These are phyloP conservation scores for Lotmaria passim DNA, from an alignment of 208 protist species.

Conservation along the genomic window DNA sequence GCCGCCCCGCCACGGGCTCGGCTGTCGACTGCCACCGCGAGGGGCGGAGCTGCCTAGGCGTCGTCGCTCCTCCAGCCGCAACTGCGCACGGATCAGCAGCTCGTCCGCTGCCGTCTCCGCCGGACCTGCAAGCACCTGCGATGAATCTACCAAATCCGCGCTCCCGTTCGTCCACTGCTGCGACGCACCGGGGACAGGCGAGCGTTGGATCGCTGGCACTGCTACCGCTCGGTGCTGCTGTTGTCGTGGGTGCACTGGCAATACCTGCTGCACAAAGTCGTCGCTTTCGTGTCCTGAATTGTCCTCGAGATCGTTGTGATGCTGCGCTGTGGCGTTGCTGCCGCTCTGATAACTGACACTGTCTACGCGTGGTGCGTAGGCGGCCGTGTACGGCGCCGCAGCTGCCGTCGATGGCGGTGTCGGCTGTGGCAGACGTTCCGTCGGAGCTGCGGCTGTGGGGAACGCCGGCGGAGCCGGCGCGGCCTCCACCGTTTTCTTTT, in stretches of 20 bases:
- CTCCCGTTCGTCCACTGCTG: slow-evolving; percentile 14
- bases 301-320: slow-evolving; percentile 11
- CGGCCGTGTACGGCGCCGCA: neutral
- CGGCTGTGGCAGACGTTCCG: neutral
- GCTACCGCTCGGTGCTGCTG: neutral
- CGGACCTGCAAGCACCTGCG: neutral
- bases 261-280: slow-evolving; percentile 36
- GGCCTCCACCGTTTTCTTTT: neutral
- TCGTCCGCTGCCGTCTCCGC: slow-evolving; percentile 29
- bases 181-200: neutral
- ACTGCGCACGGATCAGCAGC: slow-evolving; percentile 50
- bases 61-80: slow-evolving; percentile 49
- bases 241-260: slow-evolving; percentile 13
- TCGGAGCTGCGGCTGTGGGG: slow-evolving; percentile 1
- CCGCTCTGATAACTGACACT: too few species aligned
- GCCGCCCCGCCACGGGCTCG: slow-evolving; percentile 13
- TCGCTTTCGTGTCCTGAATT: slow-evolving; percentile 26
- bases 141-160: neutral
- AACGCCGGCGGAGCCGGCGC: neutral
- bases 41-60: slow-evolving; percentile 11
- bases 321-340: neutral
- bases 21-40: slow-evolving; percentile 20
- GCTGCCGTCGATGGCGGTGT: neutral
- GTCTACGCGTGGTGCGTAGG: neutral
- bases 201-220: neutral